These are phyloP conservation scores for Corymbia calophylla DNA, from an alignment of 441 rosid species.

Conservation along the genomic window DNA sequence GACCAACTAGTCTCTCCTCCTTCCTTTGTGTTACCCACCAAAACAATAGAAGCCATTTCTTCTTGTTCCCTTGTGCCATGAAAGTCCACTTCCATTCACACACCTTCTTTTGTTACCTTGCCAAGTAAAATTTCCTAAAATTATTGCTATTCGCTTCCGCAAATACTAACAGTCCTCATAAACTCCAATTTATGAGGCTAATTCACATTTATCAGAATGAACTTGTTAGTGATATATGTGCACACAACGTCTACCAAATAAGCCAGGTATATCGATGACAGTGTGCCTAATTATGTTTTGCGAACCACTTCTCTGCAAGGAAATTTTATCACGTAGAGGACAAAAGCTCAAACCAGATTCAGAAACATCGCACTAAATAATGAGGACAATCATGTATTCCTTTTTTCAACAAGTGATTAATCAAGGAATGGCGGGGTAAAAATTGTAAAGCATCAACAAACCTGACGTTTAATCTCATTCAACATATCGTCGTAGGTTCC, in stretches of 20 bases:
- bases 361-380: neutral
- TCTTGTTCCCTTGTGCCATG: too few relatives aligned
- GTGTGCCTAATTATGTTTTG: neutral
- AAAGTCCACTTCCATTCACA: too few relatives aligned
- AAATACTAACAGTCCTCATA: neutral
- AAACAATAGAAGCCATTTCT: too few relatives aligned
- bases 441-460: neutral
- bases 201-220: neutral
- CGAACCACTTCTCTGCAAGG: neutral
- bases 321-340: neutral
- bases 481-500: slow-evolving; percentile 20
- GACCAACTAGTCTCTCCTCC: too few relatives aligned
- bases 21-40: too few relatives aligned
- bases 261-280: neutral
- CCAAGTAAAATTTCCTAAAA: too few relatives aligned
- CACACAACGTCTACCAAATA: neutral
- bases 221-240: neutral
- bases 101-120: too few relatives aligned
- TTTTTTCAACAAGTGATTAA: neutral
- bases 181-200: neutral
- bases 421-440: neutral
- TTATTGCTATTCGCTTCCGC: too few relatives aligned
- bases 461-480: slow-evolving; percentile 7
- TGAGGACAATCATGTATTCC: neutral
- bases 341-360: neutral